Evolutionary conservation across 1,284 basidiomycete species (phyloP), one percentile per base, ranked within the genome.

Genomic region (Austropuccinia psidii): DNA sequence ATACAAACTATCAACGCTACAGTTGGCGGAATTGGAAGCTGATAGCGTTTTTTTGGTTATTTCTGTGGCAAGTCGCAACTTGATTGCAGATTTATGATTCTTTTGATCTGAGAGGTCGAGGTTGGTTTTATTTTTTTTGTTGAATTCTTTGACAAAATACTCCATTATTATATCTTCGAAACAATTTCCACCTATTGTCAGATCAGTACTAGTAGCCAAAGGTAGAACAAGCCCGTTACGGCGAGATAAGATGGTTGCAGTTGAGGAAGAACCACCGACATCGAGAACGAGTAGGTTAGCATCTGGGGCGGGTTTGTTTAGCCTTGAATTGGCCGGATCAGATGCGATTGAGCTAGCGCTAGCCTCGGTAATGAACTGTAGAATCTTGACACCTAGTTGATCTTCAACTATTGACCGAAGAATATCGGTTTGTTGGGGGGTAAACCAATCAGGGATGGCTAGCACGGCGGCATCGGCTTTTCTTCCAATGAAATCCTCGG

Each of bases 141-240:
- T 91, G 81, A 98, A 98, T 79, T 98, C 95, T 80, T 94, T 90
- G 69, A 91, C 88, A 82, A 98, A 97, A 84, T 90, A 91, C 75
- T 89, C 88, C 83, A 97, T 87, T 52, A 98, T 85, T 77, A 88
- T 87, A 73, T 87, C 85, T 82, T 94, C 93, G 78, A 93, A 87
- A 70, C 86, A 84, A 76, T 87, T 85, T 57, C 85, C 85, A 75
- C 85, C 85, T 50, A 86, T 80, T 74, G 80, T 80, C 78, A 82
- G 77, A 76, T 85, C 83, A 76, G 83, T 78, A 37, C 82, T 82
- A 77, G 82, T 83, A 75, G 82, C 80, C 72, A 85, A 82, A 54
- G 83, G 82, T 60, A 84, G 82, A 81, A 85, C 85, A 76, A 85
- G 80, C 52, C 85, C 85, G 58, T 84, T 82, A 37, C 84, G 81